Base-by-base conservation (phyloP, 768 basidiomycete genomes). In the Erythrobasidium yunnanense region DNA sequence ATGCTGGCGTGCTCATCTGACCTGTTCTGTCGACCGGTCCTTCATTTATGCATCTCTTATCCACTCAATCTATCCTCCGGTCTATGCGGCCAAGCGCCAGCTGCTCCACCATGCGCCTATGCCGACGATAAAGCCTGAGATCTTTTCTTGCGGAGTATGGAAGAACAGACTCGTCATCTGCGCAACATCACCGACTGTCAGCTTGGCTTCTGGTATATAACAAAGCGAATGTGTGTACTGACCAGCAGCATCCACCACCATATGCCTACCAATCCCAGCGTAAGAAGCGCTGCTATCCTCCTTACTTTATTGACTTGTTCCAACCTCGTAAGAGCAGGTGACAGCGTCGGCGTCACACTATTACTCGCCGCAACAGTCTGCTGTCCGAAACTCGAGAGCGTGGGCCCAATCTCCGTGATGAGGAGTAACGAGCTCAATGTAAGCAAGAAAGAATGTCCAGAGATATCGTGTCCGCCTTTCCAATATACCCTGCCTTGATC, bases 381-480 rank as follows among this genome's bases (percentile, higher is more conserved):
- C 7, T 13, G 5, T 4, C n/a, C 8, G 17, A 54, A 29, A 30
- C 11, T 42, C 38, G 38, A 42, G 38, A 77, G 77, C 11, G 57
- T 42, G 1, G 81, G 79, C 18, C 80, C 77, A 32, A 92, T 75
- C 75, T 90, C 87, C 73, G 89, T 84, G 7, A 83, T 80, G 45
- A 96, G 81, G 75, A 95, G 87, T 25, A 93, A 78, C 15, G 81
- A 78, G 15, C 85, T 80, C 79, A 93, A 82, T 1, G 86, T 86
- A 69, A 96, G 81, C 68, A 97, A 81, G 78, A 95, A 96, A 30
- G 90, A 80, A 73, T 96, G 93, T 5, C 93, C 93, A 0, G 90
- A 92, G 15, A 96, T 83, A 72, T 97, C 93, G 74, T 95, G 90
- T 0, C 93, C 93, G 45, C 80, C 81, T 57, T 83, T 81, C 69